Conservation (phyloP, 1,284 basidiomycete genomes). For the Chalciporus sp. region DNA sequence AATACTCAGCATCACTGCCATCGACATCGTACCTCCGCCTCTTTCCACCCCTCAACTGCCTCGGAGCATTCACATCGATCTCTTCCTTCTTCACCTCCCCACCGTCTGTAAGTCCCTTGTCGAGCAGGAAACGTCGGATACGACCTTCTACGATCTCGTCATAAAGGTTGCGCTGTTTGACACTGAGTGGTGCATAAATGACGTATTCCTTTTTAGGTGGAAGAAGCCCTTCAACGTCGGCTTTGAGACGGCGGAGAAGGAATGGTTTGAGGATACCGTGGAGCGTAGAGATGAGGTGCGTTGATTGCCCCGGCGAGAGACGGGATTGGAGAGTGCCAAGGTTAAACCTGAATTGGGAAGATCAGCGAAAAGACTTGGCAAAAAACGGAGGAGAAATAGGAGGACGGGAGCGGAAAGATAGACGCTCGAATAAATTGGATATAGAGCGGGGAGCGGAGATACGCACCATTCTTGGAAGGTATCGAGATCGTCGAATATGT, state of each 20-base stretch:
- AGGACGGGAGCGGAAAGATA: background rate
- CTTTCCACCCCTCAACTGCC: conserved; percentile 37
- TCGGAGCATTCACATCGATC: conserved; percentile 31
- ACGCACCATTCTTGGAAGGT: conserved; percentile 89
- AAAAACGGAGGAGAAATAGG: conserved; percentile 3
- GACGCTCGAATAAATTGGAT: background rate
- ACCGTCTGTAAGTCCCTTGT: conserved; percentile 33
- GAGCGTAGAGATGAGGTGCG: conserved; percentile 76
- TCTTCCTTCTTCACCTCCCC: conserved; percentile 20
- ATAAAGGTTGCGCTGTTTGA: conserved; percentile 83
- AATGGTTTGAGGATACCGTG: conserved; percentile 95
- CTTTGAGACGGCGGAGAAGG: conserved; percentile 90
- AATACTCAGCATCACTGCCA: conserved; percentile 70
- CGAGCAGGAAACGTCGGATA: conserved; percentile 67
- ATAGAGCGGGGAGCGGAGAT: background rate
- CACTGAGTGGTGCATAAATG: conserved; percentile 87
- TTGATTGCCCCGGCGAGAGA: conserved; percentile 61
- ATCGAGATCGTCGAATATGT: conserved; percentile 89
- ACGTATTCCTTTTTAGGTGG: conserved; percentile 96
- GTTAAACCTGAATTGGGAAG: conserved; percentile 58
- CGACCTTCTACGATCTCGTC: conserved; percentile 74
- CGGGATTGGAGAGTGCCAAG: conserved; percentile 63
- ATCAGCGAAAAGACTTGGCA: background rate
- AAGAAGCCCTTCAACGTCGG: conserved; percentile 84
- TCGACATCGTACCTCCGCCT: conserved; percentile 33